phyloP scores from a whole-genome alignment of 2,329 filamentous ascomycete species.

The Zasmidium angulare region DNA sequence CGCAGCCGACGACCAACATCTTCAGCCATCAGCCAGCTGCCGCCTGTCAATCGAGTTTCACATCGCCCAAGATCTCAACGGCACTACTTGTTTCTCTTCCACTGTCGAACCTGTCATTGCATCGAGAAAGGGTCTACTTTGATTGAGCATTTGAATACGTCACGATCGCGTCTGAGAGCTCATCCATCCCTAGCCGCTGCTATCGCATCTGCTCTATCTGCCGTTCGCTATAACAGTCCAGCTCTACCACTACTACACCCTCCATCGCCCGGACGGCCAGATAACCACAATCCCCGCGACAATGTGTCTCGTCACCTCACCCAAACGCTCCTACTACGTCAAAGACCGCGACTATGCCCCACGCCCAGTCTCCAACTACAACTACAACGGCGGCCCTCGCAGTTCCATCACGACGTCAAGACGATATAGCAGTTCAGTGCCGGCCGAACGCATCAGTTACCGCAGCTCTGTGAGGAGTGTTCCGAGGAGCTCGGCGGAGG shows the following conservation, averaged over 20 bases:
- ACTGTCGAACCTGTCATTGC: too few species aligned
- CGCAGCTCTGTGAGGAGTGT: constrained; percentile 22
- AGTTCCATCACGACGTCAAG: constrained; percentile 15
- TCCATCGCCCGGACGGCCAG: too few species aligned
- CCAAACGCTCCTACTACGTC: constrained; percentile 22
- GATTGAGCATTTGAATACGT: too few species aligned
- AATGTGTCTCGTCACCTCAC: constrained; percentile 34
- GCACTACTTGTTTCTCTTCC: too few species aligned
- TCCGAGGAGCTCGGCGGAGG: constrained; percentile 21
- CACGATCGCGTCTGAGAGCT: neutral
- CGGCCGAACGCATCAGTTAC: constrained; percentile 24
- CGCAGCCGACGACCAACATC: too few species aligned
- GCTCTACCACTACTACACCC: too few species aligned
- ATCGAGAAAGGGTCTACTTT: too few species aligned
- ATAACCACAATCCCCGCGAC: constrained; percentile 4
- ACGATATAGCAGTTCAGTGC: constrained; percentile 23
- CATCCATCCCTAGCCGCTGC: neutral
- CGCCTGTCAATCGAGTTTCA: too few species aligned
- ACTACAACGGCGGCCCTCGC: constrained; percentile 29
- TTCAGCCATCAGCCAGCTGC: too few species aligned
- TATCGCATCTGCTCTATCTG: too few species aligned
- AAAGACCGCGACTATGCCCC: constrained; percentile 25
- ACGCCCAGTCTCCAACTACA: constrained; percentile 34
- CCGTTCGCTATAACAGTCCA: too few species aligned
- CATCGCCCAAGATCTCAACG: too few species aligned